Base-by-base conservation (phyloP, 768 basidiomycete genomes). In the Boletellus ananiceps region DNA sequence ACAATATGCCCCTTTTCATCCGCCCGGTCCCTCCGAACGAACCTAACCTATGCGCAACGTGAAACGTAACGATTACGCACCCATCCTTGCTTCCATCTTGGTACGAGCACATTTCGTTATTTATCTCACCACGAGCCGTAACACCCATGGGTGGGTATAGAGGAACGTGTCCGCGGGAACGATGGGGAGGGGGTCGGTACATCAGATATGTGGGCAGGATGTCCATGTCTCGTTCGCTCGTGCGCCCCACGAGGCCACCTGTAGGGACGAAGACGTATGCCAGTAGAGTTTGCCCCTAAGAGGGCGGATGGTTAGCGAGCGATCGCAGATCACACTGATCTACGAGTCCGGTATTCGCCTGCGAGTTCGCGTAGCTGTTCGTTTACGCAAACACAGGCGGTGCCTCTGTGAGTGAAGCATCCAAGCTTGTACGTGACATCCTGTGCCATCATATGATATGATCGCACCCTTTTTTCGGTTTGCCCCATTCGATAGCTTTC, bases 1-100 rank as follows among this genome's bases (percentile, higher is more conserved):
- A 80, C 66, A 81, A 78, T 66, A 80, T 82, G 78, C 82, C 82
- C 44, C 67, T 84, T 54, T 70, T 73, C 53, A 67, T 80, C 55
- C 71, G 71, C 31, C 69, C 66, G 16, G 55, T 66, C 25, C 57
- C 43, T 44, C 27, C 34, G 40, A 57, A 40, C 52, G 34, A 42
- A 40, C 49, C 44, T 40, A 47, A 50, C 49, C 38, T 46, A 52
- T 18, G 46, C 40, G 44, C 45, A 47, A 34, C 23, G 25, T 41
- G 42, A 52, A 48, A 53, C 47, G 27, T 66, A 40, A 65, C 57
- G 29, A 0, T 56, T 46, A 66, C 31, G 41, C 16, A 33, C 19
- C 8, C 15, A 3, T 18, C 35, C 36, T 19, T 27, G 15, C 34
- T 44, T 36, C 44, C 46, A 53, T 49, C 49, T 43, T 57, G 46